Base-by-base conservation (phyloP, 148 eudicot genomes). In the Fagopyrum homotropicum region DNA sequence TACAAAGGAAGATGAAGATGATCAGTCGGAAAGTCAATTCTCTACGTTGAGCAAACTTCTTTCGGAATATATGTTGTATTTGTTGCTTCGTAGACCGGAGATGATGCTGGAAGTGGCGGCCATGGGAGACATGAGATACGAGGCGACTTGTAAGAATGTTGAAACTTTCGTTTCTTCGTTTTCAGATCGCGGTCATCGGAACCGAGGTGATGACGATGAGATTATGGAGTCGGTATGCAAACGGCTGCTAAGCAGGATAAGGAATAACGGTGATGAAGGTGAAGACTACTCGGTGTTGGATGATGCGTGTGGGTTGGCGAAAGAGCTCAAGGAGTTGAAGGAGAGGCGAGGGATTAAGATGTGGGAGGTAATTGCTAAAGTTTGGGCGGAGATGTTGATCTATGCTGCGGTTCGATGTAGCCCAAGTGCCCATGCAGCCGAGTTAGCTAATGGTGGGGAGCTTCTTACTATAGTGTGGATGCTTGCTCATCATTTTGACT, bases 201-300 rank as follows among this genome's bases (percentile, higher is more conserved):
- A 49, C 4, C 12, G 14, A 49, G 52, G 14, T 14, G 52, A 49
- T 10, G 52, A 0, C 14, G 1, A 1, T 49, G 14, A 14, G 15
- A 10, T 49, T 2, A 14, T 49, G 52, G 14, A 49, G 4, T 49
- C 4, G 15, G 52, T 49, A 49, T 49, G 52, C 52, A 10, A 49
- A 9, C 3, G 4, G 52, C 4, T 49, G 52, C 52, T 49, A 9
- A 49, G 14, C 2, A 1, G 14, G 3, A 14, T 49, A 49, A 49
- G 40, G 40, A 35, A 2, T 35, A 35, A 2, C 40, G 3, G 52
- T 49, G 52, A 49, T 49, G 12, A 10, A 49, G 15, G 79, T n/a
- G 73, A 47, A n/a, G 83, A 84, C 63, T 80, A 83, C 29, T 85
- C 86, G 4, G 82, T 85, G 72, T 43, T 85, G 5, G 79, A 79